Evolutionary conservation across 2,329 filamentous ascomycete genomes (phyloP), one percentile per base, ranked within the genome.

Genomic region (Lecanicillium sp.): DNA sequence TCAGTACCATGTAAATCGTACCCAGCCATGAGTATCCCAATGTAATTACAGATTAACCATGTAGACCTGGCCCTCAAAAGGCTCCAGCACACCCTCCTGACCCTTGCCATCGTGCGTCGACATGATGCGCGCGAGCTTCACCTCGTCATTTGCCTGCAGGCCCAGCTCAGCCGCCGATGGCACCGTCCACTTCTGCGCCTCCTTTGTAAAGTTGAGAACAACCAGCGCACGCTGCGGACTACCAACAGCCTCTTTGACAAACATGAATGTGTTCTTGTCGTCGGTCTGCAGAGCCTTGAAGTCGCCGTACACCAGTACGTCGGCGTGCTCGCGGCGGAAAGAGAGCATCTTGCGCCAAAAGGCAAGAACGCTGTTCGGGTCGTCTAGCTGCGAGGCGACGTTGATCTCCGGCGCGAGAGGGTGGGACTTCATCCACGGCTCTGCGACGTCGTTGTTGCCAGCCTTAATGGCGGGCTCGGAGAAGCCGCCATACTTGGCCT

Each of bases 381-480:
- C 66, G 0, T 66, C 52, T 0, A 66, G 54, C 58, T 86, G 82
- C 2, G 69, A 66, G 10, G 72, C 70, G 1, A 79, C 81, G 51
- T 86, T 85, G 59, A 82, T 64, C 11, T 65, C 58, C 4, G 24
- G 30, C 0, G 60, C 58, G 6, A 65, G 42, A 7, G 62, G 62
- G 9, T 66, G 63, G 0, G 57, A 19, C 47, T 58, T 59, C 63
- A 66, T 66, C 63, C 63, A 66, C 0, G 63, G 58, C n/a, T 61
- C 57, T 17, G 60, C 56, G n/a, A 60, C 38, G 0, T 55, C 15
- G 27, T 57, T 54, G n/a, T n/a, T 26, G 3, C 60, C 61, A 9
- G 49, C 56, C 8, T 54, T 55, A 43, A 67, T 70, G 0, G 64
- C 67, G 0, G 66, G 54, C 36, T 65, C 61, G 0, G 64, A 67